phyloP scores from a whole-genome alignment of 129 eudicot species.

The Pulicaria dysenterica region DNA sequence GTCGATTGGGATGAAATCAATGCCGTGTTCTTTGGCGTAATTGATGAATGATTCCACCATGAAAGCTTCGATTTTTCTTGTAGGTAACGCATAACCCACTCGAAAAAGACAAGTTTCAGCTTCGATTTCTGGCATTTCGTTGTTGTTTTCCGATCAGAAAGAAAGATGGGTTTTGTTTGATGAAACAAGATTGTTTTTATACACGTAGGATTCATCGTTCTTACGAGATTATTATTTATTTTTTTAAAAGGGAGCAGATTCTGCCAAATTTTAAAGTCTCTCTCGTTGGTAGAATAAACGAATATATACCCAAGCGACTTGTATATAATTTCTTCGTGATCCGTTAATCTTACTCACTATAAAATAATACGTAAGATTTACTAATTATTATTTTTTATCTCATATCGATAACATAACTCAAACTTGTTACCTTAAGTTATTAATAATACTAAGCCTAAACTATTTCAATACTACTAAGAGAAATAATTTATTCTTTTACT shows the following conservation, averaged over 20 bases:
- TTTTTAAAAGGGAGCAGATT: neutral
- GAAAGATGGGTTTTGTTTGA: conserved; percentile 20
- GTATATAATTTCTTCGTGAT: no score
- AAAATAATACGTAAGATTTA: no score
- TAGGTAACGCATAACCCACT: conserved; percentile 61
- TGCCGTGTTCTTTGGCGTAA: conserved; percentile 38
- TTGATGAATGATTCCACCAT: conserved; percentile 49
- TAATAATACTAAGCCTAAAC: no score
- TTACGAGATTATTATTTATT: no score
- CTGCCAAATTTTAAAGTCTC: conserved; percentile 1
- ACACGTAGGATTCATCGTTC: no score
- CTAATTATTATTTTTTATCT: no score
- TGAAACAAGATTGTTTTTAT: conserved; percentile 12
- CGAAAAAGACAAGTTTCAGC: conserved; percentile 24
- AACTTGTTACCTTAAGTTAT: no score
- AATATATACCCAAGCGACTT: neutral
- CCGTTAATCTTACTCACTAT: no score
- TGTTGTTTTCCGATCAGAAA: neutral
- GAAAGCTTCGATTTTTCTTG: conserved; percentile 55
- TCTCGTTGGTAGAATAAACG: neutral
- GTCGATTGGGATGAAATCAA: conserved; percentile 52
- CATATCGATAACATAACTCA: no score
- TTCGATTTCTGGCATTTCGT: conserved; percentile 21
- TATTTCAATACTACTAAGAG: no score
- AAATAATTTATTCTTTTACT: no score